Percentiles rank a stretch among this genome's conserved stretches.
phyloP scores from a whole-genome alignment of 2,329 filamentous ascomycete species.

The Fusarium liriodendri region DNA sequence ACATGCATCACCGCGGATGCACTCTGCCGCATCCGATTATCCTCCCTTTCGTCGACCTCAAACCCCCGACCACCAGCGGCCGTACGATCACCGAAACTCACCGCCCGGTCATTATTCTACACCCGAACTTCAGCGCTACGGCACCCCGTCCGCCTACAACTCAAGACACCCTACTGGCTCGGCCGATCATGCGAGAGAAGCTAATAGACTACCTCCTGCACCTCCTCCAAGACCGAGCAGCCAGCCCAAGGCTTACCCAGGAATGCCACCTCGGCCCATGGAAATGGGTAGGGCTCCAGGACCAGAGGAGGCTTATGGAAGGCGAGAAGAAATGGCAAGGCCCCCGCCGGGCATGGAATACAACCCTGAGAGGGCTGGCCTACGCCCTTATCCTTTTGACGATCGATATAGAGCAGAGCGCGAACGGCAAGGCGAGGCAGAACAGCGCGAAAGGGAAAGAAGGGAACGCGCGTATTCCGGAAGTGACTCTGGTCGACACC shows the following conservation, averaged over 20 bases:
- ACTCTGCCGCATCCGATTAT: constrained; percentile 68
- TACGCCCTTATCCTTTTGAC: constrained; percentile 61
- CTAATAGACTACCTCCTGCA: constrained; percentile 51
- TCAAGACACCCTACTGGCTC: constrained; percentile 61
- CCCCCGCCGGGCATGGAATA: constrained; percentile 58
- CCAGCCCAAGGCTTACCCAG: constrained; percentile 61
- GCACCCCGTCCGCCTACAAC: constrained; percentile 68
- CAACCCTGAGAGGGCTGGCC: constrained; percentile 61
- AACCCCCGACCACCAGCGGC: constrained; percentile 75
- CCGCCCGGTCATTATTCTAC: constrained; percentile 65
- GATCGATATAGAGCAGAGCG: constrained; percentile 64
- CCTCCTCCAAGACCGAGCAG: constrained; percentile 63
- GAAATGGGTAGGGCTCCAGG: constrained; percentile 58
- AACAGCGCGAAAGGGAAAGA: constrained; percentile 56
- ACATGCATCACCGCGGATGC: constrained; percentile 68
- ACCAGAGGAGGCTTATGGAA: constrained; percentile 58
- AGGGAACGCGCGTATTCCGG: constrained; percentile 62
- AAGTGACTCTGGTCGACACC: constrained; percentile 58
- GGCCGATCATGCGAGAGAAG: constrained; percentile 57
- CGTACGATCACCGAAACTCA: constrained; percentile 63
- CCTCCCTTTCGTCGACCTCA: constrained; percentile 73
- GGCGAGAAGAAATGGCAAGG: constrained; percentile 60
- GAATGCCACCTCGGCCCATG: constrained; percentile 58
- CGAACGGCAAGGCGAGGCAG: constrained; percentile 59
- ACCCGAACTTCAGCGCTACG: constrained; percentile 68